Percentiles rank a stretch among this genome's conserved stretches.
Conservation (phyloP, 1,284 basidiomycete genomes). For the Rhizopogon hawkerae region DNA sequence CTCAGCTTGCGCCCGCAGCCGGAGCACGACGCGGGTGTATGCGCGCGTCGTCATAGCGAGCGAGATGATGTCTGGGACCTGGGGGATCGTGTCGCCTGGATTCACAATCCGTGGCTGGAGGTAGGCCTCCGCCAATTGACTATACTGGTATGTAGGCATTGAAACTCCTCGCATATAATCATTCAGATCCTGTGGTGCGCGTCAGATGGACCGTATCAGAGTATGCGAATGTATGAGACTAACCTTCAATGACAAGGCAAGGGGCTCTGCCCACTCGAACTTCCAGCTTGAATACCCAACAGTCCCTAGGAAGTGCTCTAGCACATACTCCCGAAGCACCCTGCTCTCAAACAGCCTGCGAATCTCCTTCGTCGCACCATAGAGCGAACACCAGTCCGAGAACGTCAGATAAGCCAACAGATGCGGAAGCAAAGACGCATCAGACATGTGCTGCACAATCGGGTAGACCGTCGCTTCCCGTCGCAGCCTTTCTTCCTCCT, state of each 20-base stretch:
- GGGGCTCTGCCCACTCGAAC: slow-evolving; percentile 48
- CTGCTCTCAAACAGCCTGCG: slow-evolving; percentile 41
- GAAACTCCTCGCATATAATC: slow-evolving; percentile 72
- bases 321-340: slow-evolving; percentile 49
- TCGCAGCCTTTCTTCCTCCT: slow-evolving; percentile 11
- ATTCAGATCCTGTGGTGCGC: slow-evolving; percentile 50
- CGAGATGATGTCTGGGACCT: slow-evolving; percentile 33
- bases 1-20: slow-evolving; percentile 68
- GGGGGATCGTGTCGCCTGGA: slow-evolving; percentile 17
- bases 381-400: slow-evolving; percentile 57
- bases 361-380: slow-evolving; percentile 45
- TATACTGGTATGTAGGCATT: slow-evolving; percentile 63
- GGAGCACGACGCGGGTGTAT: slow-evolving; percentile 66
- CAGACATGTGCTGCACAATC: slow-evolving; percentile 42
- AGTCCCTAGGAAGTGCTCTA: slow-evolving; percentile 58
- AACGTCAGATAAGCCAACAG: slow-evolving; percentile 55
- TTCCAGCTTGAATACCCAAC: slow-evolving; percentile 65
- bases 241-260: slow-evolving; percentile 54
- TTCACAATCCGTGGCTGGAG: slow-evolving; percentile 35
- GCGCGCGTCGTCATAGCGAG: slow-evolving; percentile 55
- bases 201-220: neutral
- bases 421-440: slow-evolving; percentile 39
- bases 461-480: slow-evolving; percentile 37
- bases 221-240: slow-evolving; percentile 11
- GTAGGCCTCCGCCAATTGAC: slow-evolving; percentile 46